phyloP scores from a whole-genome alignment of 345 rosid genomes.

The Rhodomyrtus tomentosa region DNA sequence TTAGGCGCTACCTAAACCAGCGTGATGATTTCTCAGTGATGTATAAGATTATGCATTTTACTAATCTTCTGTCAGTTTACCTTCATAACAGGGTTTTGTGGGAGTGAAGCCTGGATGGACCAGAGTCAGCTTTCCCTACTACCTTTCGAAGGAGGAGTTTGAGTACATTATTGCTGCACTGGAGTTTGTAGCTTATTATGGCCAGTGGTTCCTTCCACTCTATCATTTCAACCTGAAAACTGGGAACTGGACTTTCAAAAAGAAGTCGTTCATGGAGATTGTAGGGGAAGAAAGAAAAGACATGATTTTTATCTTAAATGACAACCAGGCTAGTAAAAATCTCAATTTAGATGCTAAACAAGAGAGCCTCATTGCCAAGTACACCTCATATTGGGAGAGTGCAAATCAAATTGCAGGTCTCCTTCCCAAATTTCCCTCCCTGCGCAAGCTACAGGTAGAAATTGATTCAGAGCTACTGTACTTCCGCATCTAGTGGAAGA shows the following conservation, averaged over 20 bases:
- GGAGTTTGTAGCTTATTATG: conserved; percentile 36
- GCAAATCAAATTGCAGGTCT: conserved; percentile 2
- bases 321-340: neutral
- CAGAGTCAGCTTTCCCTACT: conserved; percentile 59
- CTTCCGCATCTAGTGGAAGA: conserved; percentile 1
- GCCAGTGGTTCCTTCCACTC: conserved; percentile 36
- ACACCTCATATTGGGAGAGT: conserved; percentile 1
- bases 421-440: conserved; percentile 7
- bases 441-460: neutral
- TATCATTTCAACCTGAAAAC: conserved; percentile 29
- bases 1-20: neutral
- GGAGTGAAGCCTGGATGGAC: conserved; percentile 61
- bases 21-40: neutral
- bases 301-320: neutral
- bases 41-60: neutral
- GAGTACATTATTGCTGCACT: conserved; percentile 37
- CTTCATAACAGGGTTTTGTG: conserved; percentile 21
- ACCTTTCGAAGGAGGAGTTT: conserved; percentile 38
- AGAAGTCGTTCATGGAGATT: conserved; percentile 7
- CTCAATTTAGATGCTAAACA: neutral
- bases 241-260: conserved; percentile 34
- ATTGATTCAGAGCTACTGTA: neutral
- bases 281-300: neutral
- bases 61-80: neutral
- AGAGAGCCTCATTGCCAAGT: neutral